Percentiles rank a stretch among this genome's conserved stretches.
These are phyloP conservation scores for Scleromitrula shiraiana DNA, from an alignment of 2,329 filamentous ascomycete genomes.

Conservation along the genomic window DNA sequence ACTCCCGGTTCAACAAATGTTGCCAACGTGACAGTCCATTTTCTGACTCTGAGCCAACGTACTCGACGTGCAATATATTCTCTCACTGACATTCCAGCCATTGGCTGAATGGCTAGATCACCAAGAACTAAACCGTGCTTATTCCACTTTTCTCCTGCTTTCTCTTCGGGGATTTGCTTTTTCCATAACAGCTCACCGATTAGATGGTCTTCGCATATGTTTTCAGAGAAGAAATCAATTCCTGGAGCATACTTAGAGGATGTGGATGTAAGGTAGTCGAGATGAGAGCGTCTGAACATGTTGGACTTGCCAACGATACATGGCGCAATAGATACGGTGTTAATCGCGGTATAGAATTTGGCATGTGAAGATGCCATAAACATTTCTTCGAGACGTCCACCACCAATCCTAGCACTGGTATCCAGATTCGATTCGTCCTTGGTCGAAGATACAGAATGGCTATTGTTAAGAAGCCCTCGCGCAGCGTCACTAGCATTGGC, in stretches of 20 bases:
- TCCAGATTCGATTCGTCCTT: conserved; percentile 20
- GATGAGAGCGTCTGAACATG: conserved; percentile 92
- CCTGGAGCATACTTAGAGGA: conserved; percentile 47
- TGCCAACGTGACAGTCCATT: conserved; percentile 84
- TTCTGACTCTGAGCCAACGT: conserved; percentile 86
- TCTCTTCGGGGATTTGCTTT: conserved; percentile 45
- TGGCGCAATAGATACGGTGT: conserved; percentile 80
- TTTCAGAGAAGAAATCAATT: conserved; percentile 87
- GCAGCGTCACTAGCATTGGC: conserved; percentile 21
- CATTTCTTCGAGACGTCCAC: conserved; percentile 83
- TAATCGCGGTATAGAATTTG: conserved; percentile 98
- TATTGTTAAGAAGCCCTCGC: conserved; percentile 18
- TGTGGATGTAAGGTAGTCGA: conserved; percentile 59
- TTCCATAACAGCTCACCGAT: conserved; percentile 91
- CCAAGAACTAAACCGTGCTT: conserved; percentile 82
- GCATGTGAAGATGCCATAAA: conserved; percentile 92
- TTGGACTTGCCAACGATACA: conserved; percentile 96
- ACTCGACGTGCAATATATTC: conserved; percentile 76
- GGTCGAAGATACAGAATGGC: conserved; percentile 16
- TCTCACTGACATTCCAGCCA: conserved; percentile 67
- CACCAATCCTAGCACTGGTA: conserved; percentile 40
- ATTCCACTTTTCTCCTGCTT: conserved; percentile 40
- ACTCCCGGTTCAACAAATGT: conserved; percentile 90
- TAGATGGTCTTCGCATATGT: conserved; percentile 96
- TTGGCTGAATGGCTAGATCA: conserved; percentile 84